Evolutionary conservation across 2,329 filamentous ascomycete species (phyloP), one percentile per base, ranked within the genome.

Genomic region (Alternaria consortialis): DNA sequence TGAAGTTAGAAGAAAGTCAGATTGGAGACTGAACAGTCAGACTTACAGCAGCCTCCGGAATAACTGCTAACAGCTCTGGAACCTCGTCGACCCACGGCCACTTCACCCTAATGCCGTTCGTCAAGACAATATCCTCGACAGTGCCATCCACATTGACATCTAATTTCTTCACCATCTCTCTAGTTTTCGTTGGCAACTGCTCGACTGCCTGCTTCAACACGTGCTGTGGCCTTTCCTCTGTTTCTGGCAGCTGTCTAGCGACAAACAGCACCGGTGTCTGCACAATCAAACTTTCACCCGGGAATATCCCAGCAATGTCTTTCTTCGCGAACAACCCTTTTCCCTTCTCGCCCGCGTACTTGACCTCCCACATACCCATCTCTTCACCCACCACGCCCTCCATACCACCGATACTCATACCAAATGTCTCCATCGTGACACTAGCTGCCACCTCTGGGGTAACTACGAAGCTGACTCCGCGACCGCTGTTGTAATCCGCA

Each of bases 21-120:
- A 13, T 1, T 0, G n/a, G 8, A 29, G 25, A 12, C 1, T 13
- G 8, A 12, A 27, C 36, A n/a, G 5, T 42, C 12, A n/a, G 17
- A 66, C 74, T 66, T 66, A 75, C 73, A 31, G 74, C 73, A 31
- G 67, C 67, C 48, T 76, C 74, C 4, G 73, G 74, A 5, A 71
- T 62, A 31, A 76, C 56, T 9, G 67, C 60, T 15, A 75, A 55
- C 47, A 75, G 58, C 20, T 63, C 39, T 2, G 66, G 64, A 12
- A 64, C 52, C 8, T 66, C 61, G 31, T 67, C 65, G 11, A 69
- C 69, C 66, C 67, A 72, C 13, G 66, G 66, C 66, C 69, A 65
- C 32, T 66, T 70, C 12, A 70, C 60, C 2, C 63, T 54, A 31
- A 73, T 44, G 5, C 66, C 64, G 58, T 77, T 77, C 4, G 72